These are phyloP conservation scores for Didymellaceae sp. DNA, from an alignment of 2,329 filamentous ascomycete genomes.

Conservation along the genomic window DNA sequence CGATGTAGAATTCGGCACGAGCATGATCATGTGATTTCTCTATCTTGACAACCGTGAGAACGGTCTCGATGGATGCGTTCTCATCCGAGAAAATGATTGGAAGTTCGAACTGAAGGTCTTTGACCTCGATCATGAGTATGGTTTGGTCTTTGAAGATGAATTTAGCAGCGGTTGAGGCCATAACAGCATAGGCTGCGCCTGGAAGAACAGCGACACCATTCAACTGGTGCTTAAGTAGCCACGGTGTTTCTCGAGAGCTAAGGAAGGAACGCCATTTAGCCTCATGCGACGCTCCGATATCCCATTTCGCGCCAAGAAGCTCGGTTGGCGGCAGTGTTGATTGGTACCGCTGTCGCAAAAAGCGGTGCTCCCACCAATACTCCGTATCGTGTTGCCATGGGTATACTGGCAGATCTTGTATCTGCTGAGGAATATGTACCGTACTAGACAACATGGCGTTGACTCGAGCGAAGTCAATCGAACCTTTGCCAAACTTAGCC, in stretches of 20 bases:
- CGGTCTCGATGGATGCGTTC: conserved; percentile 11
- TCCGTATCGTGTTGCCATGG: conserved; percentile 16
- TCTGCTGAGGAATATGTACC: not conserved
- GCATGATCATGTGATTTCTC: not conserved
- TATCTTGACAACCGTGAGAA: conserved; percentile 17
- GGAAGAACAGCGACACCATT: conserved; percentile 51
- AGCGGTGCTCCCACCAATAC: conserved; percentile 28
- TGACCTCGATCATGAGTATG: conserved; percentile 16
- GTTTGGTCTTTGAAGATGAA: conserved; percentile 1
- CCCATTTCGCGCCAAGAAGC: conserved; percentile 13
- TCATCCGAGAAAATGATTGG: conserved; percentile 16
- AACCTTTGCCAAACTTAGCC: not conserved
- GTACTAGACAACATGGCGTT: not conserved
- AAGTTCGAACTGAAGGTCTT: conserved; percentile 3
- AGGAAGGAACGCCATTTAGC: conserved; percentile 23
- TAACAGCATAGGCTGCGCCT: conserved; percentile 52
- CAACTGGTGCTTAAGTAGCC: conserved; percentile 22
- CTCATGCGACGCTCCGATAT: conserved; percentile 4
- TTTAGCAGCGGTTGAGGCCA: conserved; percentile 35
- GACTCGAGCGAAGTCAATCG: not conserved
- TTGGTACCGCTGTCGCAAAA: conserved; percentile 8
- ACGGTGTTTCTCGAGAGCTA: conserved; percentile 16
- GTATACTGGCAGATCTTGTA: conserved; percentile 28
- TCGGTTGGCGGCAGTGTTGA: conserved; percentile 9
- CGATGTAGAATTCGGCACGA: conserved; percentile 14